These are phyloP conservation scores for Candolleomyces efflorescens DNA, from an alignment of 768 basidiomycete species.

Conservation along the genomic window DNA sequence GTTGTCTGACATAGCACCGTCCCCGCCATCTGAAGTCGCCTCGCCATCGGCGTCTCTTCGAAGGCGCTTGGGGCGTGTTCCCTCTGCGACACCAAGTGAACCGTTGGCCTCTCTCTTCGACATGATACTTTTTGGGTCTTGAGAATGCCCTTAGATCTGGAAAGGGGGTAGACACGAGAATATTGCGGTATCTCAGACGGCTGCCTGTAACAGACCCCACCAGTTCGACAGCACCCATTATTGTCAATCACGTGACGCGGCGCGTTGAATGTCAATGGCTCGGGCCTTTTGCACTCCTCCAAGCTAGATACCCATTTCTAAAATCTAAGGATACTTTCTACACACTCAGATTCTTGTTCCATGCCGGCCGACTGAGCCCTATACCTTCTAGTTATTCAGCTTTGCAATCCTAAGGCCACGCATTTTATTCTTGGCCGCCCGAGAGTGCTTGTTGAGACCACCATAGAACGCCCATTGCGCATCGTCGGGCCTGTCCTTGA, in stretches of 20 bases:
- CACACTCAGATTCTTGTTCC: not conserved
- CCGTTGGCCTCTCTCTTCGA: slow-evolving; percentile 38
- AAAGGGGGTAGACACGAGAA: not conserved
- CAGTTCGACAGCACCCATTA: not conserved
- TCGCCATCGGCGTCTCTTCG: slow-evolving; percentile 32
- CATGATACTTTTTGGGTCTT: slow-evolving; percentile 20
- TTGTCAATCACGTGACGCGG: slow-evolving; percentile 8
- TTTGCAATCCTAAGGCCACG: slow-evolving; percentile 45
- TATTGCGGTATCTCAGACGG: not conserved
- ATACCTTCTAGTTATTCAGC: slow-evolving; percentile 13
- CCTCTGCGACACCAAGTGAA: slow-evolving; percentile 29
- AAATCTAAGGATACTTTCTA: not conserved
- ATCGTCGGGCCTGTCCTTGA: slow-evolving; percentile 22
- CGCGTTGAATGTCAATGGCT: not conserved
- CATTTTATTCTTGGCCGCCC: slow-evolving; percentile 49
- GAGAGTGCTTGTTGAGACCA: slow-evolving; percentile 69
- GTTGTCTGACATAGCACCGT: slow-evolving; percentile 30
- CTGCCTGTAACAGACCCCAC: not conserved
- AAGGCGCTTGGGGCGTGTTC: slow-evolving; percentile 39
- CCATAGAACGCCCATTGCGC: slow-evolving; percentile 67
- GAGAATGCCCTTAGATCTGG: not conserved
- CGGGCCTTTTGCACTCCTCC: not conserved
- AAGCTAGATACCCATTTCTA: not conserved
- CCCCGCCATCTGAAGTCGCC: slow-evolving; percentile 35
- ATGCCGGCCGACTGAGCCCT: not conserved